These are phyloP conservation scores for Rhizoctonia solani DNA, from an alignment of 1,284 basidiomycete genomes.

Conservation along the genomic window DNA sequence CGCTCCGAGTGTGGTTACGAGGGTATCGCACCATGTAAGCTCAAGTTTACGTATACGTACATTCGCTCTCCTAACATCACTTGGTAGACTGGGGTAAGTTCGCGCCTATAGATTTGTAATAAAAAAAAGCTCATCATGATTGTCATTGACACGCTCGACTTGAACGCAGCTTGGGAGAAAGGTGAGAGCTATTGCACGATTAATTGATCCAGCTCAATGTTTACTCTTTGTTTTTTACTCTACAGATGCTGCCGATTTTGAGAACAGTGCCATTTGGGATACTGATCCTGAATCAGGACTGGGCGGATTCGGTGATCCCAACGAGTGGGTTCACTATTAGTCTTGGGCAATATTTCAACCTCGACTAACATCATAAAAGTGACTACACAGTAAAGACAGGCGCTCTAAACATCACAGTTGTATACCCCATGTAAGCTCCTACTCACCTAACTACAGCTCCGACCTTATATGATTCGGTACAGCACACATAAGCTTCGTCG, in stretches of 20 bases:
- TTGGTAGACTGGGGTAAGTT: slow-evolving; percentile 1
- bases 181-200: neutral
- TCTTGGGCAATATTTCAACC: neutral
- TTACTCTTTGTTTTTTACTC: neutral
- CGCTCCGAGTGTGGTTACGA: neutral
- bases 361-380: neutral
- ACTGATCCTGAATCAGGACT: neutral
- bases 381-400: neutral
- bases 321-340: neutral
- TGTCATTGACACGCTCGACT: no score
- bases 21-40: neutral
- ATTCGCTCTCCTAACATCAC: no score
- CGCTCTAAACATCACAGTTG: neutral
- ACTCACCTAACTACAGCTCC: no score
- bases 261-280: neutral
- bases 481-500: slow-evolving; percentile 19
- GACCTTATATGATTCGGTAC: neutral
- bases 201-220: neutral
- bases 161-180: neutral
- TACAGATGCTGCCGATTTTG: neutral
- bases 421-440: neutral
- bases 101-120: neutral
- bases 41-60: no score
- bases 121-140: no score
- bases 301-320: neutral